Evolutionary conservation across 176 grass and related monocot species (phyloP), one percentile per base, ranked within the genome.

Genomic region (Themeda triandra): DNA sequence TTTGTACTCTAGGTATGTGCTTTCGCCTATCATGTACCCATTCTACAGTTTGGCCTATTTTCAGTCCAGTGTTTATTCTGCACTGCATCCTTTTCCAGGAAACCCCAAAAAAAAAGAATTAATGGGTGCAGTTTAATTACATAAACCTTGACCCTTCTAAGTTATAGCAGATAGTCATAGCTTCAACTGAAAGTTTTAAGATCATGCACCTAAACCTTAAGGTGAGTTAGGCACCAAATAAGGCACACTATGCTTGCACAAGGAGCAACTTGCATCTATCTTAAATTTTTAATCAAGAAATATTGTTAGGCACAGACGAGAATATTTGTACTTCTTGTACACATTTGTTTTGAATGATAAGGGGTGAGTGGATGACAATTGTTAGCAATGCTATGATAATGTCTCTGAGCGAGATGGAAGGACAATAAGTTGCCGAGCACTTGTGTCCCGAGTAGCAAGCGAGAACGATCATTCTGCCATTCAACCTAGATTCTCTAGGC

Each of bases 391-490:
- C 7, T 60, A 42, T 31, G 35, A 41, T 32, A 33, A 48, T 37
- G 67, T 40, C 44, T 58, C 45, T 64, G 9, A 69, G 72, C 4
- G 2, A n/a, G 0, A 2, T 4, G 23, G 13, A 78, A 32, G 24
- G 25, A n/a, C 56, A 88, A 51, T 63, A 19, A 11, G 13, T 31
- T 87, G 69, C 28, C 76, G 67, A 78, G 80, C 80, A 41, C 51
- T 30, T 77, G 53, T 14, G 69, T 78, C 58, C 51, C 13, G n/a
- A 88, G 84, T 24, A 86, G 40, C 31, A 71, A 77, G 31, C 14
- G 35, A 60, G 49, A 70, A 69, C 23, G 77, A 29, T 56, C 41
- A n/a, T 39, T 44, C 46, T 78, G 3, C 48, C 48, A 76, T 54
- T 56, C 48, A 82, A 77, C 3, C 10, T 29, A 40, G 25, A 70